phyloP scores from a whole-genome alignment of 306 rosid genomes.

The Hippophae rhamnoides region DNA sequence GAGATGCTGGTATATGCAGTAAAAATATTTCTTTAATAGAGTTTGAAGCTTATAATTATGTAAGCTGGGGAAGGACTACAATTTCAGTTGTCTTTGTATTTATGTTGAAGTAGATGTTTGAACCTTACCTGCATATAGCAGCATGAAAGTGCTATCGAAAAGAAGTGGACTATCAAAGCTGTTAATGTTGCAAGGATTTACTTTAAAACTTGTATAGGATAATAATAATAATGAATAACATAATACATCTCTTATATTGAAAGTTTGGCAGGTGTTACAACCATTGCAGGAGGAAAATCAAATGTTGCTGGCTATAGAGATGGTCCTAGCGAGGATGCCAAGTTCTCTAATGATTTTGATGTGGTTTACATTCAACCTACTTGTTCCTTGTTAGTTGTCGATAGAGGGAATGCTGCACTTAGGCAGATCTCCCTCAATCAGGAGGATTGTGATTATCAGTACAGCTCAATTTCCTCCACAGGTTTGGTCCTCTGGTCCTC shows the following conservation, averaged over 20 bases:
- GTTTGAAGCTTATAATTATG: slow-evolving; percentile 13
- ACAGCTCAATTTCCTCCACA: slow-evolving; percentile 68
- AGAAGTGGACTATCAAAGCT: not conserved
- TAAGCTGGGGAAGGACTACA: slow-evolving; percentile 7
- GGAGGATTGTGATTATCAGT: slow-evolving; percentile 81
- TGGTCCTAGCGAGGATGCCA: slow-evolving; percentile 97
- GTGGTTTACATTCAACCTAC: slow-evolving; percentile 68
- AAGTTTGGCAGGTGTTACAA: slow-evolving; percentile 65
- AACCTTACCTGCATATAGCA: slow-evolving; percentile 10
- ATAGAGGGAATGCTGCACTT: slow-evolving; percentile 96
- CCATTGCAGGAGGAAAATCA: slow-evolving; percentile 99
- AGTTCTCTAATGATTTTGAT: slow-evolving; percentile 94
- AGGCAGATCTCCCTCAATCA: slow-evolving; percentile 74
- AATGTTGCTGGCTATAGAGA: slow-evolving; percentile 85
- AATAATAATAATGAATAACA: not conserved
- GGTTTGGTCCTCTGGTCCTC: slow-evolving; percentile 35
- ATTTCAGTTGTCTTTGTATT: slow-evolving; percentile 1
- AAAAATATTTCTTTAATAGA: slow-evolving; percentile 12
- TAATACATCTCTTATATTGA: slow-evolving; percentile 16
- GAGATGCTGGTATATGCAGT: slow-evolving; percentile 67
- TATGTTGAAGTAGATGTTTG: slow-evolving; percentile 1
- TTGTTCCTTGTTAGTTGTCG: slow-evolving; percentile 90
- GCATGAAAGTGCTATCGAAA: not conserved
- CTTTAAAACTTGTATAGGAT: slow-evolving; percentile 8
- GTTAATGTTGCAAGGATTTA: not conserved